A percentile compares a stretch with the other conserved stretches of the same genome.
These are phyloP conservation scores for Mortierella sp. DNA, from an alignment of 371 early-diverging fungal species.

Conservation along the genomic window DNA sequence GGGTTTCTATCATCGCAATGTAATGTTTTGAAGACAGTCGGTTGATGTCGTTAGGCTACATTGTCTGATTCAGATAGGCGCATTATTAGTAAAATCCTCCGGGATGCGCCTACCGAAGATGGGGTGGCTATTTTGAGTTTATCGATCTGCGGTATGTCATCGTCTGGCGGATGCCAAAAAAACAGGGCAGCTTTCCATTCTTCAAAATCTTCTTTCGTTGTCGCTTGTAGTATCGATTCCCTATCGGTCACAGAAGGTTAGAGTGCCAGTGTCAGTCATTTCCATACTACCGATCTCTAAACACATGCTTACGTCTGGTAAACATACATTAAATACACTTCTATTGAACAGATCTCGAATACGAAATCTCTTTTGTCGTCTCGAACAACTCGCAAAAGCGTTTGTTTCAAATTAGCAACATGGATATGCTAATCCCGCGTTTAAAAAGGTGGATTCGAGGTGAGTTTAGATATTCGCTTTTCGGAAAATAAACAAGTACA, in stretches of 20 bases:
- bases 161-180: conserved; percentile 52
- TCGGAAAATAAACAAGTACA: not conserved
- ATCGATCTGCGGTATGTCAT: conserved; percentile 51
- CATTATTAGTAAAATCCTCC: not conserved
- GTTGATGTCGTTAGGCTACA: not conserved
- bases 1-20: conserved; percentile 18
- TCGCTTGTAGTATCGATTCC: conserved; percentile 52
- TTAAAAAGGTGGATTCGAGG: not conserved
- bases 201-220: conserved; percentile 49
- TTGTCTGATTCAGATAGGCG: not conserved
- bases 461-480: not conserved
- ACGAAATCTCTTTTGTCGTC: conserved; percentile 51
- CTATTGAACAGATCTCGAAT: conserved; percentile 55
- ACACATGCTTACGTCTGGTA: not conserved
- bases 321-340: conserved; percentile 49
- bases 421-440: conserved; percentile 42
- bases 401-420: conserved; percentile 49
- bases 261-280: not conserved
- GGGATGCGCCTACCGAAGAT: conserved; percentile 20
- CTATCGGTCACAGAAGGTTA: conserved; percentile 11
- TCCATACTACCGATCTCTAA: not conserved
- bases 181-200: conserved; percentile 56
- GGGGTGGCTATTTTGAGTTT: conserved; percentile 37
- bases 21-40: not conserved
- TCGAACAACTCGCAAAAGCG: conserved; percentile 42